Base-by-base conservation (phyloP, 163 green algal genomes). In the Trebouxia gelatinosa region DNA sequence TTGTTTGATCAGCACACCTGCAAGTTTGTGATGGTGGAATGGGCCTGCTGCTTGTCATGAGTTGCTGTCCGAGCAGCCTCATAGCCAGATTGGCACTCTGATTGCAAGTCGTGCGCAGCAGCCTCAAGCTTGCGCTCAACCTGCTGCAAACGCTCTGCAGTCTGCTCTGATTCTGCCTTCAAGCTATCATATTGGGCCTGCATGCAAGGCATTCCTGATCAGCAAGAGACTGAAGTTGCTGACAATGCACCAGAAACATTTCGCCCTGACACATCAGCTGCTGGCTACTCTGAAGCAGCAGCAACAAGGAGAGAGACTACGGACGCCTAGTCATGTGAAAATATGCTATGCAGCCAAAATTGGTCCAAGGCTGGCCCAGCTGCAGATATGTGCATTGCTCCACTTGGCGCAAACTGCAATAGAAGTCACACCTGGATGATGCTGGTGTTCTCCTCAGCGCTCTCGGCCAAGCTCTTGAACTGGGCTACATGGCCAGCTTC, bases 371-470 rank as follows among this genome's bases (percentile, higher is more conserved):
- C 9, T 23, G 43, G 43, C 13, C 11, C 13, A 54, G 9, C 11
- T 54, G 11, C 43, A 23, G 43, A 54, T 54, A 13, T 13, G 13
- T 23, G 43, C 11, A 54, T 9, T 13, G 9, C 13, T 54, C 13
- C 9, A 23, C 13, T 54, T 9, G 9, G 43, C 9, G 43, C 43
- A 54, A 23, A 54, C 11, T 13, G 9, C 11, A 54, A n/a, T n/a
- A n/a, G n/a, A n/a, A n/a, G n/a, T 54, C 43, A 54, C 13, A 13
- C 64, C 64, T 72, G 64, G 0, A 72, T 37, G 34, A 51, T 72
- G 19, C 17, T 72, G 35, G 64, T 72, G 35, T 72, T 72, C 64
- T 72, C 64, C 50, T 72, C 64, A 37, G 64, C 64, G 7, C 64
- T n/a, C 17, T 72, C 64, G 13, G 64, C 64, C 38, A 72, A 37